Percentiles rank a stretch among this genome's conserved stretches.
phyloP scores from a whole-genome alignment of 768 basidiomycete genomes.

The Hebeloma cylindrosporum region DNA sequence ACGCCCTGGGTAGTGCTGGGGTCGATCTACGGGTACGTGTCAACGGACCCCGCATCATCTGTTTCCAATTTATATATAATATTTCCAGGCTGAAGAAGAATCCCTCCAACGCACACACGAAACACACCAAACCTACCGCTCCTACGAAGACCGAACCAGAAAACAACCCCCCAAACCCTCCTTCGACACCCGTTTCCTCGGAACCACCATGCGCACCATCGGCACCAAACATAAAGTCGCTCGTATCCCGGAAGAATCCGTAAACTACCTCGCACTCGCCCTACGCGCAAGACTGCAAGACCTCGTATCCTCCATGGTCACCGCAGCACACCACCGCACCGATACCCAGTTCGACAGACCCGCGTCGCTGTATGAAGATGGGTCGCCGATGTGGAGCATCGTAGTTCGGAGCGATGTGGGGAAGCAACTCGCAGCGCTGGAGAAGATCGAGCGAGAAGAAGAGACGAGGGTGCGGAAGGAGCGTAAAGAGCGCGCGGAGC shows the following conservation, averaged over 20 bases:
- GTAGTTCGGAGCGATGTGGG: constrained; percentile 75
- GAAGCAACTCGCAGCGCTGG: constrained; percentile 74
- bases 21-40: constrained; percentile 74
- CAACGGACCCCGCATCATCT: background rate
- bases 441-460: constrained; percentile 81
- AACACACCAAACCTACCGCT: constrained; percentile 59
- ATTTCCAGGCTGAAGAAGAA: constrained; percentile 79
- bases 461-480: constrained; percentile 74
- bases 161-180: constrained; percentile 71
- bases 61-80: background rate
- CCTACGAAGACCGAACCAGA: constrained; percentile 75
- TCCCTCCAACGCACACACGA: constrained; percentile 66
- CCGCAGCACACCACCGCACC: constrained; percentile 65
- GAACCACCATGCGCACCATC: constrained; percentile 66
- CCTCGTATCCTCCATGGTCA: constrained; percentile 65
- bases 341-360: constrained; percentile 70
- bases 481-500: constrained; percentile 73
- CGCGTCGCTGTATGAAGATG: constrained; percentile 64
- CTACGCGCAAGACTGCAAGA: constrained; percentile 73
- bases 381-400: constrained; percentile 81
- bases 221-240: constrained; percentile 69
- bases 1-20: constrained; percentile 83
- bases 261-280: constrained; percentile 78
- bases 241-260: constrained; percentile 64
- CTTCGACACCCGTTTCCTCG: constrained; percentile 67